A percentile compares a stretch with the other conserved stretches of the same genome.
phyloP scores from a whole-genome alignment of 2,329 filamentous ascomycete species.

The Diaporthe ampelina region DNA sequence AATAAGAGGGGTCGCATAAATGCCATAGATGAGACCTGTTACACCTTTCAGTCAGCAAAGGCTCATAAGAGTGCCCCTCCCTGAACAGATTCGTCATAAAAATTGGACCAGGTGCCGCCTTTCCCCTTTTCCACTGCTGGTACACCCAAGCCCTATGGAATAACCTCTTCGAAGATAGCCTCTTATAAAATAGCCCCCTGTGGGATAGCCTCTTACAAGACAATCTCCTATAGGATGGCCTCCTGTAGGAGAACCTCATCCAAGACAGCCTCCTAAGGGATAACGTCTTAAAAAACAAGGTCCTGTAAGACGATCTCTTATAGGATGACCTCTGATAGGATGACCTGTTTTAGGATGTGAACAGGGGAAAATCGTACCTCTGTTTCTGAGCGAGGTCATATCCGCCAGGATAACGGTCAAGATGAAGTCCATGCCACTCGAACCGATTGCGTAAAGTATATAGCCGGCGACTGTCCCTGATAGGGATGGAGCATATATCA shows the following conservation, averaged over 20 bases:
- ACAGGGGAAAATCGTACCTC: not conserved
- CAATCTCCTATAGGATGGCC: too few species aligned
- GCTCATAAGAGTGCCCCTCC: not conserved
- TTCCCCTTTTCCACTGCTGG: not conserved
- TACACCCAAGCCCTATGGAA: too few species aligned
- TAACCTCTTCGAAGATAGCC: too few species aligned
- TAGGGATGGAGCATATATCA: not conserved
- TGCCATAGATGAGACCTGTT: not conserved
- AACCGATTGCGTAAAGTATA: not conserved
- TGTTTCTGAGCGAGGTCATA: conserved; percentile 18
- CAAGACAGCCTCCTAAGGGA: too few species aligned
- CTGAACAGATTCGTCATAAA: too few species aligned
- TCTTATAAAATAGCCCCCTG: too few species aligned
- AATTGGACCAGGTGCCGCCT: not conserved
- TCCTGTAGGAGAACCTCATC: too few species aligned
- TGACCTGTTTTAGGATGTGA: too few species aligned
- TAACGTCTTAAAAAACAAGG: too few species aligned
- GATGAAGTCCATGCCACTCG: not conserved
- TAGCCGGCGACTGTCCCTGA: not conserved
- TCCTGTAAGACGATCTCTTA: too few species aligned
- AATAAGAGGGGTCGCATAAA: not conserved
- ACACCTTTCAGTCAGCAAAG: not conserved
- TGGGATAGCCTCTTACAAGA: too few species aligned
- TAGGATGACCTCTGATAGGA: too few species aligned
- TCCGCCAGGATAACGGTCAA: not conserved